Evolutionary conservation across 169 alveolate species (phyloP).

Genomic region (Prorocentrum cordatum): DNA sequence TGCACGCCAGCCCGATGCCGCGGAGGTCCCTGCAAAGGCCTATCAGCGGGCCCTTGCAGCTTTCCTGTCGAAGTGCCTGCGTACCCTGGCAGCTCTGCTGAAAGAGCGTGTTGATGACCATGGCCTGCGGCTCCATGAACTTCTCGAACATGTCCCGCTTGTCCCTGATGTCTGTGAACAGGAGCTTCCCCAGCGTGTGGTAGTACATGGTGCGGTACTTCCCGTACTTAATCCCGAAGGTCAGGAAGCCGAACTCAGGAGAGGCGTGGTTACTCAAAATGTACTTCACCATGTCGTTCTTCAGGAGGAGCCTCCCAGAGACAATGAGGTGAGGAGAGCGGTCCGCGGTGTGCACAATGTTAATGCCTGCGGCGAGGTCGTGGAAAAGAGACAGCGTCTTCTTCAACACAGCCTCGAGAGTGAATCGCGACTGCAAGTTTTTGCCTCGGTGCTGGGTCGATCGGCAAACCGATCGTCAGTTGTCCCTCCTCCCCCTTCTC

Average conservation of each 20-base stretch:
- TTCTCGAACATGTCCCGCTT: conserved; percentile 24
- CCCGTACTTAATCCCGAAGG: conserved; percentile 75
- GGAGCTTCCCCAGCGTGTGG: conserved; percentile 83
- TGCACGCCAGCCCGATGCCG: conserved; percentile 80
- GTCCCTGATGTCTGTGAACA: conserved; percentile 80
- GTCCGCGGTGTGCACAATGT: conserved; percentile 87
- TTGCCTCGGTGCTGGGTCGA: conserved; percentile 42
- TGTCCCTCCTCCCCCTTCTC: not conserved
- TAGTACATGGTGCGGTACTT: conserved; percentile 86
- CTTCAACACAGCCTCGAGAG: conserved; percentile 81
- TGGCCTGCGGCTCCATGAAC: not conserved
- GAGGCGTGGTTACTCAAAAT: conserved; percentile 74
- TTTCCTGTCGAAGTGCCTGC: conserved; percentile 17
- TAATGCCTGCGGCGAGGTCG: conserved; percentile 88
- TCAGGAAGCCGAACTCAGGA: conserved; percentile 75
- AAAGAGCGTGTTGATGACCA: conserved; percentile 9
- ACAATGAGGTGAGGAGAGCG: conserved; percentile 85
- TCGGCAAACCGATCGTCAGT: not conserved
- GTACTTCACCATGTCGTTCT: conserved; percentile 80
- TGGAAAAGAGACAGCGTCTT: conserved; percentile 84
- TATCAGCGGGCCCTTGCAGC: conserved; percentile 74
- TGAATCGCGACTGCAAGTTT: conserved; percentile 82
- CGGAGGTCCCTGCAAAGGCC: conserved; percentile 87
- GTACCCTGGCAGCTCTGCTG: conserved; percentile 59
- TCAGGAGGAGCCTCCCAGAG: conserved; percentile 85